Evolutionary conservation across 495 filamentous ascomycete species (phyloP), one percentile per base, ranked within the genome.

Genomic region (Pseudotulostoma volvatum): DNA sequence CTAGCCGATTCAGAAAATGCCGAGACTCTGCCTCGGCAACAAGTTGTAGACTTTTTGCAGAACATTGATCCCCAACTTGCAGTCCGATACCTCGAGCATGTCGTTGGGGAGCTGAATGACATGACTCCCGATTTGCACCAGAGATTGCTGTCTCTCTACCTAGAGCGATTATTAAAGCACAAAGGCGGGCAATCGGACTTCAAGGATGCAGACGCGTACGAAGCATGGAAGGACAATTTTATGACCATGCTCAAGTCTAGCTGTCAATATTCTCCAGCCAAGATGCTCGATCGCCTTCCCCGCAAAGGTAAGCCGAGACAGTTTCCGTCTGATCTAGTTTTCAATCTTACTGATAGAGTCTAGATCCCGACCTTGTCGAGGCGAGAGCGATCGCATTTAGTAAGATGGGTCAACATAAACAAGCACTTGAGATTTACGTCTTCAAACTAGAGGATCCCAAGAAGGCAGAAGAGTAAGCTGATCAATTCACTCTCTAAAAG

Each of bases 331-430:
- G n/a, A n/a, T 9, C 32, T 30, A 33, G 18, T 32, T 11, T 31
- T 17, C 13, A 9, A 11, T 18, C 5, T 38, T 34, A 32, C 21
- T 40, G 7, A 16, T 21, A 18, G n/a, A 18, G 28, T 9, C 15
- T 41, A 88, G 84, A 93, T 54, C 71, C 86, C 1, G 66, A 74
- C 9, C 92, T 90, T 53, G 93, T 79, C 59, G 90, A 96, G 56
- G 78, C 84, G 3, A 77, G 86, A 37, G 92, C 92, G 15, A 78
- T 95, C 21, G 77, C 96, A 7, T 76, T 96, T 20, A 85, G 84
- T 56, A 92, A 92, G 47, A 93, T 99, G 83, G 85, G 82, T 7
- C 81, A 86, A 41, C 87, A 99, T 59, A 81, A 84, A 52, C 84
- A 94, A 54, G 88, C 92, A 0, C 59, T 99, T 15, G 80, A 87